Conservation (phyloP, 2,329 filamentous ascomycete genomes). For the Trichoderma sp. region DNA sequence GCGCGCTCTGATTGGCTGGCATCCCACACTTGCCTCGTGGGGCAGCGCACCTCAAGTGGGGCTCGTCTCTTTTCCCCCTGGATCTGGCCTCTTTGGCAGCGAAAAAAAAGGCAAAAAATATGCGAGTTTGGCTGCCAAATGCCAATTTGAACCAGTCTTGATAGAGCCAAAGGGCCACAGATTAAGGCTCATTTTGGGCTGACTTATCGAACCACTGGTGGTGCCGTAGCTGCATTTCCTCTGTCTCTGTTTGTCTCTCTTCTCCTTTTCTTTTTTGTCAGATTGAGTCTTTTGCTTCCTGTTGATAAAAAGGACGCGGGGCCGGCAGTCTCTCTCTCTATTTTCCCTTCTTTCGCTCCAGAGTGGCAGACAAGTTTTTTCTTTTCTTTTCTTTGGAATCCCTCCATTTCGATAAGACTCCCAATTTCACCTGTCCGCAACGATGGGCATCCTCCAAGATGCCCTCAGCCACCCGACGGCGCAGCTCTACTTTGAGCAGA, state of each 20-base stretch:
- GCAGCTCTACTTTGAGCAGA: conserved; percentile 52
- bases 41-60: not conserved
- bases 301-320: conserved; percentile 14
- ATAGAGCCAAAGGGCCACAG: not conserved
- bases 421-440: not conserved
- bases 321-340: not conserved
- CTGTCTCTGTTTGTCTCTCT: not conserved
- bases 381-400: not conserved
- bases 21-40: not conserved
- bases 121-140: not conserved
- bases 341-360: not conserved
- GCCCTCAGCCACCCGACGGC: conserved; percentile 50
- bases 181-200: conserved; percentile 17
- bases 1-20: not conserved
- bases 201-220: conserved; percentile 21
- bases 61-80: not conserved
- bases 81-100: not conserved
- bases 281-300: not conserved
- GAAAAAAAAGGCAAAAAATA: conserved; percentile 6
- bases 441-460: conserved; percentile 60
- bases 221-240: not conserved
- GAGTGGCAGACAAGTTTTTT: not conserved
- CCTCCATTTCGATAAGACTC: not conserved
- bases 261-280: not conserved
- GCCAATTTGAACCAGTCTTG: not conserved